Conservation (phyloP, 2,329 filamentous ascomycete genomes). For the Exophiala sp. region DNA sequence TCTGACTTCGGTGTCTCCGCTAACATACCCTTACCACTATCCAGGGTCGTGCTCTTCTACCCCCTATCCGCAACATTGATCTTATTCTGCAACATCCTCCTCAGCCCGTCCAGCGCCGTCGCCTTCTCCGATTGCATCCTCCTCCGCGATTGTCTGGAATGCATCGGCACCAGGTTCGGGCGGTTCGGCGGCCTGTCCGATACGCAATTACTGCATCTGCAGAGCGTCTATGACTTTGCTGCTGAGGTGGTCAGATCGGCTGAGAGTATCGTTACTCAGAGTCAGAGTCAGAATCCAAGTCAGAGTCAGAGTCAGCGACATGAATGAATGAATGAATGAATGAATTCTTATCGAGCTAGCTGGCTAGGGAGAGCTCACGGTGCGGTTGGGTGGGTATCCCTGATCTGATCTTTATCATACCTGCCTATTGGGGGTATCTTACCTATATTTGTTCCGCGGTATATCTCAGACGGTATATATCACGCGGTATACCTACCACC, state of each 20-base stretch:
- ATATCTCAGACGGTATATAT: too few relatives aligned
- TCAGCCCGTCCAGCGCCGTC: neutral
- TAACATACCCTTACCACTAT: too few relatives aligned
- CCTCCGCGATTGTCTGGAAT: neutral
- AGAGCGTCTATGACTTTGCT: neutral
- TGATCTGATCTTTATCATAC: too few relatives aligned
- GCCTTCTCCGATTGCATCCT: neutral
- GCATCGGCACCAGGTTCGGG: neutral
- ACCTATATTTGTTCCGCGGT: too few relatives aligned
- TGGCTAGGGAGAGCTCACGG: too few relatives aligned
- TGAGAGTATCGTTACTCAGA: neutral
- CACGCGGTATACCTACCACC: too few relatives aligned
- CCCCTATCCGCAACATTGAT: neutral
- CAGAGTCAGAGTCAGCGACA: too few relatives aligned
- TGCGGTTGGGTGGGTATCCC: too few relatives aligned
- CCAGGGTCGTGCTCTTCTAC: conserved; percentile 3
- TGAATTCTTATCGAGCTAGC: too few relatives aligned
- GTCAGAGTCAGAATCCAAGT: neutral
- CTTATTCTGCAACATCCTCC: conserved; percentile 6
- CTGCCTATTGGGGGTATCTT: too few relatives aligned
- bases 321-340: too few relatives aligned
- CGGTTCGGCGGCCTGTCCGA: neutral
- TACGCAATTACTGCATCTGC: neutral
- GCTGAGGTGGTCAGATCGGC: conserved; percentile 1
- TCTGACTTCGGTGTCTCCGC: neutral